phyloP scores from a whole-genome alignment of 2,329 filamentous ascomycete species.

The Taxawa tesnikishii region DNA sequence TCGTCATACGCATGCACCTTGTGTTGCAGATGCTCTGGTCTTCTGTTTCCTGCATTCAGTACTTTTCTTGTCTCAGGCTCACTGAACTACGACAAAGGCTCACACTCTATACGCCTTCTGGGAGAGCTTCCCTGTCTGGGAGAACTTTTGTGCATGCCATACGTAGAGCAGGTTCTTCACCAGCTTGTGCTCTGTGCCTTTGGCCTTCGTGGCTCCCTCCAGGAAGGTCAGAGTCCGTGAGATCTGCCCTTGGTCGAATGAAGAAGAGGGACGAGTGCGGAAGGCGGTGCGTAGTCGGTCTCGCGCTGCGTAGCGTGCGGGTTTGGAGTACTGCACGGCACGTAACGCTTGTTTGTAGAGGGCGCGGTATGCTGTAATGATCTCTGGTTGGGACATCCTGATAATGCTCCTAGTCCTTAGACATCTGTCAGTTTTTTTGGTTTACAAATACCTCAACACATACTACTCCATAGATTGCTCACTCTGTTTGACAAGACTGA shows the following conservation, averaged over 20 bases:
- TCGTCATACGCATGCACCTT: conserved; percentile 37
- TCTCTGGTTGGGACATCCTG: not conserved
- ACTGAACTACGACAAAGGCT: no score
- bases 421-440: not conserved
- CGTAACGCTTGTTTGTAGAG: conserved; percentile 56
- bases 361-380: conserved; percentile 56
- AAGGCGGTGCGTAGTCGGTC: conserved; percentile 33
- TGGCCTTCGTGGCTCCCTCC: conserved; percentile 47
- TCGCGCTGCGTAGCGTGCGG: conserved; percentile 50
- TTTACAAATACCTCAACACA: not conserved
- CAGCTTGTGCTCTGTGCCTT: conserved; percentile 59
- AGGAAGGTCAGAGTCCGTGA: conserved; percentile 60
- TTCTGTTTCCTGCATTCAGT: no score
- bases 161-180: conserved; percentile 52
- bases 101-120: no score
- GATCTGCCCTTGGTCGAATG: conserved; percentile 26
- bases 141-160: no score
- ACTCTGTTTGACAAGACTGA: no score
- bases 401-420: no score
- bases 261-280: conserved; percentile 18
- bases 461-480: no score
- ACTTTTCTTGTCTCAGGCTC: no score
- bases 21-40: conserved; percentile 17
- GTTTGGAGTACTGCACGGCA: conserved; percentile 60
- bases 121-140: no score